These are phyloP conservation scores for Candida sakaeoensis DNA, from an alignment of 805 yeast species.

Conservation along the genomic window DNA sequence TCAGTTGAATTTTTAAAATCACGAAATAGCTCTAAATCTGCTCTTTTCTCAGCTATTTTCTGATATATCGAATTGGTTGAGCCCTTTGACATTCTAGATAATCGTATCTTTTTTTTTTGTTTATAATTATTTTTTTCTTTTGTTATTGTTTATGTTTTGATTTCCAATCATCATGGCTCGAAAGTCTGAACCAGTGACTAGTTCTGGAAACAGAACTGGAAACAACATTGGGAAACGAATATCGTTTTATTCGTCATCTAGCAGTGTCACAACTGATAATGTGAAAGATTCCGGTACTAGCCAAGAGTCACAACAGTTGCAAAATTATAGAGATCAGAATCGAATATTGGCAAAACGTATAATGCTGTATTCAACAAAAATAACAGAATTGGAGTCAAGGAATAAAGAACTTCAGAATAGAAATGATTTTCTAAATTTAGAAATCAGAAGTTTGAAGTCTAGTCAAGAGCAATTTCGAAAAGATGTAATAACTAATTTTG, in stretches of 20 bases:
- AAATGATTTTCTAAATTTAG: conserved; percentile 23
- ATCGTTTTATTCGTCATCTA: conserved; percentile 2
- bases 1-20: conserved; percentile 47
- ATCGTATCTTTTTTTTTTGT: neutral
- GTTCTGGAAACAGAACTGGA: neutral
- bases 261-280: neutral
- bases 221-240: no score
- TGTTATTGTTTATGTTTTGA: conserved; percentile 6
- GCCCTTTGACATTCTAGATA: conserved; percentile 3
- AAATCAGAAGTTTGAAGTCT: neutral
- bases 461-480: neutral
- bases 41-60: conserved; percentile 42
- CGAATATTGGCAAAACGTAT: conserved; percentile 58
- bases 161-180: conserved; percentile 7
- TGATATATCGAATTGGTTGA: conserved; percentile 16
- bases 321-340: conserved; percentile 43
- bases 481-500: no score
- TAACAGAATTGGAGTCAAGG: conserved; percentile 51
- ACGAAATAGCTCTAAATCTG: conserved; percentile 48
- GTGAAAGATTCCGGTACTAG: neutral
- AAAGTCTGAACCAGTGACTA: conserved; percentile 1
- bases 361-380: conserved; percentile 47
- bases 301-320: neutral
- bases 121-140: conserved; percentile 1
- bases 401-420: conserved; percentile 49